Evolutionary conservation across 2,329 filamentous ascomycete genomes (phyloP).

Genomic region (Monosporascus sp.): DNA sequence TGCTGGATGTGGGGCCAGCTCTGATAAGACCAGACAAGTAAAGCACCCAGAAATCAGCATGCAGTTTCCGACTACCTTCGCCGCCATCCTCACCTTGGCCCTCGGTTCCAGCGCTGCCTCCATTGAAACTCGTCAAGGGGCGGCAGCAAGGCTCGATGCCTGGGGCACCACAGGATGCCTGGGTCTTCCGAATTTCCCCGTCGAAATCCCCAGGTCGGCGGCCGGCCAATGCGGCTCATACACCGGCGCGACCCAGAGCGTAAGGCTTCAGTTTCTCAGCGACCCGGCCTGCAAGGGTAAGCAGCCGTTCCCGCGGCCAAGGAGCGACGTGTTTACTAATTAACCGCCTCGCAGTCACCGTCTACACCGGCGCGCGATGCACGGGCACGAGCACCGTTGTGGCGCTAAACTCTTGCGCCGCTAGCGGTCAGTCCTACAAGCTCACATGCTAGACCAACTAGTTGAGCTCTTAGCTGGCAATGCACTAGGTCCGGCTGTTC

Average conservation of each 20-base stretch:
- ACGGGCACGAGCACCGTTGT: neutral
- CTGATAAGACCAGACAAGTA: too few relatives aligned
- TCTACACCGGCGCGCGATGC: neutral
- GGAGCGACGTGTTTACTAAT: neutral
- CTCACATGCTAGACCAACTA: neutral
- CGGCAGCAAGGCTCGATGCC: neutral
- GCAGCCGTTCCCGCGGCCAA: neutral
- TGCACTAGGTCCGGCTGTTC: too few relatives aligned
- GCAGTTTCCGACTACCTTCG: neutral
- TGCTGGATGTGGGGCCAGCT: too few relatives aligned
- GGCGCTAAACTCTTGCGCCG: neutral
- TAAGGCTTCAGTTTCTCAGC: neutral
- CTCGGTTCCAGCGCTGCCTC: neutral
- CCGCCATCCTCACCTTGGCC: neutral
- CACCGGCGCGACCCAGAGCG: neutral
- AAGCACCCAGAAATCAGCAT: neutral
- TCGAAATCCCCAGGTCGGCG: neutral
- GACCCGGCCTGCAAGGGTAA: neutral
- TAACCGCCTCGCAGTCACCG: neutral
- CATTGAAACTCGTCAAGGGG: neutral
- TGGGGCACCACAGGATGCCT: neutral
- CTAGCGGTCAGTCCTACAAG: neutral
- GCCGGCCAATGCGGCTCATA: neutral
- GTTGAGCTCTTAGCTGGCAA: too few relatives aligned
- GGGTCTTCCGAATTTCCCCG: neutral